Conservation (phyloP, 164 flowering plant species). For the Kingdonia uniflora region DNA sequence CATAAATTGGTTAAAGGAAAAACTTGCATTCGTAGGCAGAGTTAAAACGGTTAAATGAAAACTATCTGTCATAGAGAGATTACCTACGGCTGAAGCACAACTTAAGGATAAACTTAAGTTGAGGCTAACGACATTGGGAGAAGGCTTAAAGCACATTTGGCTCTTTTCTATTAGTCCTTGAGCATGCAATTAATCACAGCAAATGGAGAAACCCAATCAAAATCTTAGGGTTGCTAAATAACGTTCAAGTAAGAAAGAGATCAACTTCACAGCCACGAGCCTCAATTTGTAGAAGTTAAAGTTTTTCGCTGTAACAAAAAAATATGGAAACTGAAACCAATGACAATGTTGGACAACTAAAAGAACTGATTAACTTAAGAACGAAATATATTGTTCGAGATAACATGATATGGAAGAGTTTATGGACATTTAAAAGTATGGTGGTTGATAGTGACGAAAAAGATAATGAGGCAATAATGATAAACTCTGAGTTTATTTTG, state of each 20-base stretch:
- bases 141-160: conserved; percentile 52
- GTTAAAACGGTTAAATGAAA: conserved; percentile 76
- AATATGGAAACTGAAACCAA: conserved; percentile 16
- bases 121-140: conserved; percentile 77
- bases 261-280: conserved; percentile 74
- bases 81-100: conserved; percentile 85
- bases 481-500: conserved; percentile 22
- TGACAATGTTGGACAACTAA: conserved; percentile 16
- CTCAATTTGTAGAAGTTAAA: conserved; percentile 23
- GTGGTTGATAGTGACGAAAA: conserved; percentile 40
- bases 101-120: conserved; percentile 78
- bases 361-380: conserved; percentile 25
- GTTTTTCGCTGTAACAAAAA: conserved; percentile 31
- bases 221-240: conserved; percentile 45
- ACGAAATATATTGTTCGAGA: conserved; percentile 28
- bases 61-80: conserved; percentile 58
- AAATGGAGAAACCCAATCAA: conserved; percentile 34
- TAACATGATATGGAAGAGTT: conserved; percentile 24
- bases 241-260: conserved; percentile 40
- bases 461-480: conserved; percentile 38
- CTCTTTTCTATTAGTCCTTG: conserved; percentile 22
- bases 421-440: conserved; percentile 54
- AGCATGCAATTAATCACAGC: conserved; percentile 19
- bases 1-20: too few relatives aligned
- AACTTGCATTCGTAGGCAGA: conserved; percentile 46